phyloP scores from a whole-genome alignment of 805 yeast genomes.

The Candida loeiensis region DNA sequence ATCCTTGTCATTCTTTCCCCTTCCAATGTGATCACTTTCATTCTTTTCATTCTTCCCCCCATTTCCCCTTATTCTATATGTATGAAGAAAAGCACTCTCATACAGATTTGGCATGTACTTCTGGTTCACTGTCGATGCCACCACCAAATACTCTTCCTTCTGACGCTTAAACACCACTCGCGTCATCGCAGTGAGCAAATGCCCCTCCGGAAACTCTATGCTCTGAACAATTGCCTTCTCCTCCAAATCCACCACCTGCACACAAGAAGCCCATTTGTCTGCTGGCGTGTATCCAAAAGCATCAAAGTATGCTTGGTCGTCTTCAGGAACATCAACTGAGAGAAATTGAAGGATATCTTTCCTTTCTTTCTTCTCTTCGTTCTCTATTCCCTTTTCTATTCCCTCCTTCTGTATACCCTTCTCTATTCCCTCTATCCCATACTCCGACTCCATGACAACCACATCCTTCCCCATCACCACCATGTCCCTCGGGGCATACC shows the following conservation, averaged over 20 bases:
- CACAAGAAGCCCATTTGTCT: conserved; percentile 49
- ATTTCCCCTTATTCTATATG: conserved; percentile 28
- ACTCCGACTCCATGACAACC: conserved; percentile 48
- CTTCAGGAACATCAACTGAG: conserved; percentile 16
- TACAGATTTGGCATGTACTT: conserved; percentile 25
- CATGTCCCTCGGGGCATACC: conserved; percentile 51
- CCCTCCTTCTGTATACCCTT: conserved; percentile 13
- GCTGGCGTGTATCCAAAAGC: conserved; percentile 42
- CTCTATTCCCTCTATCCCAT: conserved; percentile 23
- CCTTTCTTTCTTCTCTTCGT: conserved; percentile 13
- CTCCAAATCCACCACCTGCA: conserved; percentile 45
- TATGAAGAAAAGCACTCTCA: conserved; percentile 29
- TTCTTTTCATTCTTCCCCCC: not conserved
- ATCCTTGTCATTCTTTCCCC: too few species aligned
- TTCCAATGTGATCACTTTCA: too few species aligned
- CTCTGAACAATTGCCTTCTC: conserved; percentile 36
- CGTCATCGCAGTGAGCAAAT: conserved; percentile 41
- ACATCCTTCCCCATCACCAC: conserved; percentile 20
- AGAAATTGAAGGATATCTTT: conserved; percentile 3
- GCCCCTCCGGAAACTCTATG: conserved; percentile 42
- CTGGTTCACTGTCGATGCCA: conserved; percentile 40
- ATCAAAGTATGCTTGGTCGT: conserved; percentile 23
- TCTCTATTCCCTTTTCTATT: conserved; percentile 11
- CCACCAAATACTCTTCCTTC: conserved; percentile 36
- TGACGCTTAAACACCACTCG: conserved; percentile 25